These are phyloP conservation scores for Fusarium domesticum DNA, from an alignment of 2,329 filamentous ascomycete species.

Conservation along the genomic window DNA sequence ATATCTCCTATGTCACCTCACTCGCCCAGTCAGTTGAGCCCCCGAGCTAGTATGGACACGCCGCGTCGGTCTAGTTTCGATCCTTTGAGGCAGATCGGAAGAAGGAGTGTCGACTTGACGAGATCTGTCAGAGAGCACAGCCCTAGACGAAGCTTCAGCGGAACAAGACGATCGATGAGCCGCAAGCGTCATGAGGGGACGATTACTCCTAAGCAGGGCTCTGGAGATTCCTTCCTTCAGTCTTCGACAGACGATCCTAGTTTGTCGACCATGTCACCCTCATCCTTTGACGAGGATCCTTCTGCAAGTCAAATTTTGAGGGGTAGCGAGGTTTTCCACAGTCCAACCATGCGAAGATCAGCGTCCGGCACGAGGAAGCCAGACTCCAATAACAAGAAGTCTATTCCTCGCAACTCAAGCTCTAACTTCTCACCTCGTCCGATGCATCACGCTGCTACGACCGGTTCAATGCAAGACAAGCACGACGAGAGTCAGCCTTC, in stretches of 20 bases:
- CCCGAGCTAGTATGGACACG: slow-evolving; percentile 54
- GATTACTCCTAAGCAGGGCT: slow-evolving; percentile 39
- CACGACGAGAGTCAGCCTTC: slow-evolving; percentile 11
- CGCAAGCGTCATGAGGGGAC: slow-evolving; percentile 33
- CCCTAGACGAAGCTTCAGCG: slow-evolving; percentile 62
- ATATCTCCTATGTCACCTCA: slow-evolving; percentile 47
- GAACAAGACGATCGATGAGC: slow-evolving; percentile 51
- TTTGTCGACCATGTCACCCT: slow-evolving; percentile 65
- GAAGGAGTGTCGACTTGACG: slow-evolving; percentile 54
- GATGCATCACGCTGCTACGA: slow-evolving; percentile 38
- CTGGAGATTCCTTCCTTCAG: slow-evolving; percentile 70
- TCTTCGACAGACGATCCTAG: slow-evolving; percentile 70
- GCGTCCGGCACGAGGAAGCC: slow-evolving; percentile 37
- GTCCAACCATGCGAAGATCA: slow-evolving; percentile 63
- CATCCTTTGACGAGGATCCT: slow-evolving; percentile 66
- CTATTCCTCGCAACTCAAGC: slow-evolving; percentile 17
- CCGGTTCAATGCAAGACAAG: slow-evolving; percentile 33
- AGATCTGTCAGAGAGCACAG: slow-evolving; percentile 41
- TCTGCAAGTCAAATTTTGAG: slow-evolving; percentile 89
- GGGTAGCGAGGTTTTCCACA: slow-evolving; percentile 84
- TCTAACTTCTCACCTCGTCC: slow-evolving; percentile 8
- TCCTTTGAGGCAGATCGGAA: slow-evolving; percentile 43
- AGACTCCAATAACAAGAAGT: slow-evolving; percentile 7
- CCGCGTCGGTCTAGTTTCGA: slow-evolving; percentile 53
- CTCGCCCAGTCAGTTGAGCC: slow-evolving; percentile 44